Base-by-base conservation (phyloP, 805 yeast species). In the Schizosaccharomyces cryophilus region DNA sequence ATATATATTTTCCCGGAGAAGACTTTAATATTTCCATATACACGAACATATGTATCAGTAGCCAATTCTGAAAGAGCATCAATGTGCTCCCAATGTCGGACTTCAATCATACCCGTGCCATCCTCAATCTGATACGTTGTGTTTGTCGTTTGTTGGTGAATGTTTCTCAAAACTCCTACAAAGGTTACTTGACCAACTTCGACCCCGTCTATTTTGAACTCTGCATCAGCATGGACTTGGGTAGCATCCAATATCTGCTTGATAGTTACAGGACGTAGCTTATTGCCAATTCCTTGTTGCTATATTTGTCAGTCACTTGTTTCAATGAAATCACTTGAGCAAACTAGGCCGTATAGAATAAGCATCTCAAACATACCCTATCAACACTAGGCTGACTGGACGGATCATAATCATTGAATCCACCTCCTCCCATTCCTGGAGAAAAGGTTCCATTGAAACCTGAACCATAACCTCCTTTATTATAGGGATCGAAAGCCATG, bases 71-170 rank as follows among this genome's bases (percentile, higher is more conserved):
- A 35, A 2, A 56, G 31, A 24, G 51, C 42, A 21, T 47, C 61
- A 24, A 47, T 54, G 40, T 54, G 59, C 35, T 42, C 61, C 82
- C 84, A 81, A 62, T 75, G 73, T 62, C 79, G 73, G 62, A 81
- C 73, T n/a, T 79, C 80, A 15, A 77, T 69, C 0, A 74, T 66
- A 1, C 86, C 86, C 0, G 88, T 81, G 15, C 87, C 85, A 69
- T 84, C 89, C 66, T 82, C 86, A 11, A 84, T 65, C 15, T 77
- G 74, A 62, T 80, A 68, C 5, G 70, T 69, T 26, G 77, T 68
- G 7, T 78, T 74, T 35, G 79, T 74, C 2, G 81, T 72, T 31
- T 42, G 60, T 54, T 71, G 73, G 48, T 75, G 72, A 3, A 80
- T 76, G 60, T 77, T 76, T 62, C 84, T 73, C 13, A 83, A 72